These are phyloP conservation scores for Calocybe gangraenosa DNA, from an alignment of 768 basidiomycete genomes.

Conservation along the genomic window DNA sequence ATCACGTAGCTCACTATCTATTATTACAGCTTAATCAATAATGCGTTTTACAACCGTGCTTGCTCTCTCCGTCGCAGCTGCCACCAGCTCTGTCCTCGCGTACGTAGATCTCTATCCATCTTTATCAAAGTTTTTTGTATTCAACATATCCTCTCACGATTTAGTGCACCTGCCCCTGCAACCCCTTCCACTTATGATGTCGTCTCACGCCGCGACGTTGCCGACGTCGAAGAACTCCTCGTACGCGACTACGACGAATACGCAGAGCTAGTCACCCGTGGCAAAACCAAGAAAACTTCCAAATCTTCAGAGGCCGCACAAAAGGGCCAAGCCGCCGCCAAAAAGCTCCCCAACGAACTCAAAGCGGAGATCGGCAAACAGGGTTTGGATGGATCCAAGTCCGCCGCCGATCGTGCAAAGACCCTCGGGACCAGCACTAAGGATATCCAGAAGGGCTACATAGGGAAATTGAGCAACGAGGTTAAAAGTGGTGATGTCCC, in stretches of 20 bases:
- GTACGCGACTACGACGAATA: not conserved
- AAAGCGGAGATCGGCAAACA: slow-evolving; percentile 1
- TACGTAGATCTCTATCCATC: not conserved
- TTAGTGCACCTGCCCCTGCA: not conserved
- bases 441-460: not conserved
- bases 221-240: not conserved
- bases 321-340: not conserved
- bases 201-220: not conserved
- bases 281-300: not conserved
- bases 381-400: slow-evolving; percentile 1
- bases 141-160: not conserved
- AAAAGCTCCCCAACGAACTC: not conserved
- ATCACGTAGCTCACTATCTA: no score
- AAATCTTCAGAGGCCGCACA: not conserved
- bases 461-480: not conserved
- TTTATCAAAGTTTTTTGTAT: not conserved
- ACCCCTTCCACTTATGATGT: not conserved
- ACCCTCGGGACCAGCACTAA: not conserved
- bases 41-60: slow-evolving; percentile 5
- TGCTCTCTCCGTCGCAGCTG: not conserved
- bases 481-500: not conserved
- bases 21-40: no score
- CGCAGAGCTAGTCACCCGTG: not conserved
- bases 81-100: slow-evolving; percentile 1
- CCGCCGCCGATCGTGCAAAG: not conserved